Evolutionary conservation across 495 filamentous ascomycete genomes (phyloP), one percentile per base, ranked within the genome.

Genomic region (Penicillium lividum): DNA sequence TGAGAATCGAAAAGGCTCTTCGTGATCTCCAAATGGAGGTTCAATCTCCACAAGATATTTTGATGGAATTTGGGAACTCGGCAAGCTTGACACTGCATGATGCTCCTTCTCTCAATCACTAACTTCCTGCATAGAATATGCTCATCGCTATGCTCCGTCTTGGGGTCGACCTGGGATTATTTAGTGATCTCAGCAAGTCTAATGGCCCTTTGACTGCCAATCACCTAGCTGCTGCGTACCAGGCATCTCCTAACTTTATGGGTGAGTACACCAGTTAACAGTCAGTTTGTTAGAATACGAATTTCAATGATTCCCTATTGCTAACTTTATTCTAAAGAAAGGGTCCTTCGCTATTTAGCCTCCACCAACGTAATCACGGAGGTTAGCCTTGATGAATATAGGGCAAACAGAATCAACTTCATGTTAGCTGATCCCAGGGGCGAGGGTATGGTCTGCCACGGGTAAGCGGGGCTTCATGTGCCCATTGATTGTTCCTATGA

Each of bases 331-430:
- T 49, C 7, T 7, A 40, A 48, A 79, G 76, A 72, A 38, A 74
- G 80, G 34, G 33, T 83, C 52, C 58, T 80, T 18, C 73, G 80
- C 9, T 78, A 76, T 61, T 58, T 80, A n/a, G 73, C 73, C 4
- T 72, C 78, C 7, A 66, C 65, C 40, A 54, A 60, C 27, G 58
- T 69, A 13, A 65, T 82, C 46, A 58, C 62, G n/a, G 76, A 82
- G 60, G 61, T 61, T 0, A 67, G 57, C 7, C 25, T 57, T 8
- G 70, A 79, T 43, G 27, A 58, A 11, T 83, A 72, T 45, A 49
- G 51, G 0, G 71, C 74, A 4, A 77, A 61, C 42, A 65, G 57
- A 0, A 40, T 72, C 4, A 80, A 77, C 46, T 49, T 61, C 7
- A 61, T 63, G 22, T 54, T 81, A 7, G 63, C 73, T 7, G 61